Percentiles rank a stretch among this genome's conserved stretches.
These are phyloP conservation scores for Exophiala spinifera DNA, from an alignment of 2,329 filamentous ascomycete species.

Conservation along the genomic window DNA sequence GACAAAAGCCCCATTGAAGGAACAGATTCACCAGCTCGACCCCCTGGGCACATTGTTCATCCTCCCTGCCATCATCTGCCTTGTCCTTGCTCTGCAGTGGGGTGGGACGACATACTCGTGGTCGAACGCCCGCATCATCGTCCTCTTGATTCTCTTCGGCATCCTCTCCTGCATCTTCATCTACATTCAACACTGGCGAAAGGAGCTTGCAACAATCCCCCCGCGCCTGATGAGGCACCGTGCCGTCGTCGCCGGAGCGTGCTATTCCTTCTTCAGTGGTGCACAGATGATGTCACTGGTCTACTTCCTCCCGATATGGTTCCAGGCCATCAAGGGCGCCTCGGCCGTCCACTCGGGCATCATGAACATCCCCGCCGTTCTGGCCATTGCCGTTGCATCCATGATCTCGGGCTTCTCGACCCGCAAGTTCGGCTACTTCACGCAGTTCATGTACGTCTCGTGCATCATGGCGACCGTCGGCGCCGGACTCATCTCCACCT, in stretches of 20 bases:
- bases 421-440: conserved; percentile 35
- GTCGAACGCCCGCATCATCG: conserved; percentile 34
- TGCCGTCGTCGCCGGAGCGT: conserved; percentile 50
- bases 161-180: conserved; percentile 37
- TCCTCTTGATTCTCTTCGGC: conserved; percentile 33
- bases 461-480: conserved; percentile 31
- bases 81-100: conserved; percentile 64
- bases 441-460: conserved; percentile 36
- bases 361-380: conserved; percentile 23
- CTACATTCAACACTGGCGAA: conserved; percentile 52
- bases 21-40: conserved; percentile 44
- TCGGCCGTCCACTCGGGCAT: conserved; percentile 35
- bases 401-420: conserved; percentile 29
- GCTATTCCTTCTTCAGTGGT: conserved; percentile 38
- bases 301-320: conserved; percentile 33
- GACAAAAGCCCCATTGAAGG: conserved; percentile 25
- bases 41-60: conserved; percentile 60
- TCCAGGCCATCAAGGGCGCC: conserved; percentile 33
- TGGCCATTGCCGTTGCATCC: conserved; percentile 21
- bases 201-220: conserved; percentile 57
- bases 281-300: conserved; percentile 23
- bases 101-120: conserved; percentile 35
- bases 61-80: conserved; percentile 57
- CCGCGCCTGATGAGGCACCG: conserved; percentile 51
- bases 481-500: conserved; percentile 33